Percentiles rank a stretch among this genome's conserved stretches.
Conservation (phyloP, 2,329 filamentous ascomycete species). For the Lachnellula willkommii region DNA sequence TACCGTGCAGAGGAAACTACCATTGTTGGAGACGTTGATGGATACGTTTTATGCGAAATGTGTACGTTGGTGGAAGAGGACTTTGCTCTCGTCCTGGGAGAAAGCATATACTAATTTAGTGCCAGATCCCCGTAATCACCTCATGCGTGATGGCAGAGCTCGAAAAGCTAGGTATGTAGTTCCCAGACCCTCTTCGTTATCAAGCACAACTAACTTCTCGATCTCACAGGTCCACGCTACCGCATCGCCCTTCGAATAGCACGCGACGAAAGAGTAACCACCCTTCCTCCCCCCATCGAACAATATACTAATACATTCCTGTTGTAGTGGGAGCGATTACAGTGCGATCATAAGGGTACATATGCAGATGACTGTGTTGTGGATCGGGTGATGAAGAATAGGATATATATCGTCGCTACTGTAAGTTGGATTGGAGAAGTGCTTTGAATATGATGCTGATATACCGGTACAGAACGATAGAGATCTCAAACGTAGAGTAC, state of each 20-base stretch:
- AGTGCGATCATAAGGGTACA: slow-evolving; percentile 85
- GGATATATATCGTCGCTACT: slow-evolving; percentile 74
- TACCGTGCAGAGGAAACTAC: slow-evolving; percentile 85
- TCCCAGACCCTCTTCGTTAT: no score
- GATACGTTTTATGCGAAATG: slow-evolving; percentile 90
- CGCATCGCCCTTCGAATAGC: slow-evolving; percentile 80
- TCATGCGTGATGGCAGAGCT: slow-evolving; percentile 77
- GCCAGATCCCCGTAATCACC: slow-evolving; percentile 70
- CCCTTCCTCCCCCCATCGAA: neutral
- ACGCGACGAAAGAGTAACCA: slow-evolving; percentile 64
- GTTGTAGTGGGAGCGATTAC: slow-evolving; percentile 63
- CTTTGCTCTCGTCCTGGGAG: no score
- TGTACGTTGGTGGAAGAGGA: slow-evolving; percentile 3
- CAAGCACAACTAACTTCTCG: no score
- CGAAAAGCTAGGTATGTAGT: slow-evolving; percentile 62
- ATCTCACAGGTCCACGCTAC: slow-evolving; percentile 61
- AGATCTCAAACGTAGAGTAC: slow-evolving; percentile 67
- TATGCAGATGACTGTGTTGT: slow-evolving; percentile 86
- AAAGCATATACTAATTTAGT: no score
- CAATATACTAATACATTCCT: neutral
- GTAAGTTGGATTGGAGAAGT: neutral
- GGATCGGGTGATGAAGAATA: slow-evolving; percentile 64
- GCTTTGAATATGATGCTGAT: neutral
- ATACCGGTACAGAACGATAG: slow-evolving; percentile 51
- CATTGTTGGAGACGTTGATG: slow-evolving; percentile 84